Evolutionary conservation across 805 yeast species (phyloP).

Genomic region (Kodamaea hsintzibuensis): DNA sequence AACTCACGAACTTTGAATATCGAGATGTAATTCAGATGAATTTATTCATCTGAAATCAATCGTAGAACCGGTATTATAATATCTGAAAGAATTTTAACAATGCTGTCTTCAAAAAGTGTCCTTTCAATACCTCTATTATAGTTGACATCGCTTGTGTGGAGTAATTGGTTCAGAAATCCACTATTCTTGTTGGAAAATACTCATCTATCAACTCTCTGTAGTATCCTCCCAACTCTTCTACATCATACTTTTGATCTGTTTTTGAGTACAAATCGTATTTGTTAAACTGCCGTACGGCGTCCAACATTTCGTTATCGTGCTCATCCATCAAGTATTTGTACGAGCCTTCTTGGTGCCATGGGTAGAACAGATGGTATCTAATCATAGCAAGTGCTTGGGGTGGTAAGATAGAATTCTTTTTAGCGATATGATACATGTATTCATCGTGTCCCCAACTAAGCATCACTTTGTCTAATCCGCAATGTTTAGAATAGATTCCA

Average conservation of each 20-base stretch:
- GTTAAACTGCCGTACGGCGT: slow-evolving; percentile 66
- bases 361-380: slow-evolving; percentile 72
- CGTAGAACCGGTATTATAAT: neutral
- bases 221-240: slow-evolving; percentile 55
- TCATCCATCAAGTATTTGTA: slow-evolving; percentile 64
- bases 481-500: slow-evolving; percentile 63
- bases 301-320: slow-evolving; percentile 58
- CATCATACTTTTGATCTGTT: slow-evolving; percentile 47
- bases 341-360: slow-evolving; percentile 74
- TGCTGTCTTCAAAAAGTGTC: no score
- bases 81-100: no score
- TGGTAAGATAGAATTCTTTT: slow-evolving; percentile 61
- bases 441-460: slow-evolving; percentile 81
- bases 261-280: slow-evolving; percentile 71
- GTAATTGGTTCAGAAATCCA: no score
- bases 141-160: no score
- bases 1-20: neutral
- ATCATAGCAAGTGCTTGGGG: slow-evolving; percentile 72
- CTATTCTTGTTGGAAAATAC: slow-evolving; percentile 56
- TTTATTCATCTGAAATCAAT: no score
- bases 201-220: slow-evolving; percentile 66
- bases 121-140: no score
- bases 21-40: no score
- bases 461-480: slow-evolving; percentile 72
- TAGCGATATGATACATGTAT: slow-evolving; percentile 73